Conservation (phyloP, 129 eudicot genomes). For the Sambucus nigra region DNA sequence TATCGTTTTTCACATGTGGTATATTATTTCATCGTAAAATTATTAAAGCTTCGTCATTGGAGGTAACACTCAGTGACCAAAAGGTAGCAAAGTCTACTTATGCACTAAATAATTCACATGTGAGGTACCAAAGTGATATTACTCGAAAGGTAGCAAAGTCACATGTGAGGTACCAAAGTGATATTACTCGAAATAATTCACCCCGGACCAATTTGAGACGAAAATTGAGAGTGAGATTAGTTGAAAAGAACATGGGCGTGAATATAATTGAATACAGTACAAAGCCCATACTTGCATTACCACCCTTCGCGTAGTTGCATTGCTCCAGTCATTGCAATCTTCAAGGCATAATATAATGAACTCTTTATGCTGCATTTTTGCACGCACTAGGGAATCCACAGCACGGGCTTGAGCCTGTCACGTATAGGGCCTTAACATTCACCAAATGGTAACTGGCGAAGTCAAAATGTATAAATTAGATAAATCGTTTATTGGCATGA, state of each 20-base stretch:
- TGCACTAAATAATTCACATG: too few species aligned
- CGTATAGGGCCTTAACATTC: conserved; percentile 6
- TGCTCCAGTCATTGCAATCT: conserved; percentile 97
- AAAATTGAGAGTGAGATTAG: too few species aligned
- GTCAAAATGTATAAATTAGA: background rate
- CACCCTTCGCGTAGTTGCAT: conserved; percentile 91
- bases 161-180: too few species aligned
- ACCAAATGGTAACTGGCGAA: background rate
- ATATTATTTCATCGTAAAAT: too few species aligned
- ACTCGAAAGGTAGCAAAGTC: too few species aligned
- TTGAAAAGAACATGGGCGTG: background rate
- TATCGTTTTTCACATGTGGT: too few species aligned
- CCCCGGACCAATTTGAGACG: too few species aligned
- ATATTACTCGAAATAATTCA: too few species aligned
- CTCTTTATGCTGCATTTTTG: conserved; percentile 96
- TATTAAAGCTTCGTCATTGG: too few species aligned
- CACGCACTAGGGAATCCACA: conserved; percentile 89
- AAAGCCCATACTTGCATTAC: conserved; percentile 79
- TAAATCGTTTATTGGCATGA: background rate
- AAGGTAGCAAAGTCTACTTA: too few species aligned
- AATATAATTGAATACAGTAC: background rate
- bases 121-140: too few species aligned
- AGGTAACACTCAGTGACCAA: too few species aligned
- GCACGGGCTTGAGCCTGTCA: conserved; percentile 88
- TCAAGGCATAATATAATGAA: conserved; percentile 93